These are phyloP conservation scores for Auricularia sp. DNA, from an alignment of 768 basidiomycete species.

Conservation along the genomic window DNA sequence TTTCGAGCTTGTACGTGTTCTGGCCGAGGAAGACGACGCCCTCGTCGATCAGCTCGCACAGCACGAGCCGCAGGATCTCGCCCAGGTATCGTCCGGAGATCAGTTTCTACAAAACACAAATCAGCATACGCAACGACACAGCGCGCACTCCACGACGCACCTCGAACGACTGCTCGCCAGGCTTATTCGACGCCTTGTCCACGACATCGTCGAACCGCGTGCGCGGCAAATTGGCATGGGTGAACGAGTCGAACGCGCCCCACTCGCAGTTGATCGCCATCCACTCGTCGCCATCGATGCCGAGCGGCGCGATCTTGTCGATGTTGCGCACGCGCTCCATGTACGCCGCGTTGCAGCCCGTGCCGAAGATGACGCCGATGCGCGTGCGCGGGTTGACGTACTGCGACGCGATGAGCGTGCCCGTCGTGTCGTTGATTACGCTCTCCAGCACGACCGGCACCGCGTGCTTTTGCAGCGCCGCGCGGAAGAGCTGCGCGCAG, in stretches of 20 bases:
- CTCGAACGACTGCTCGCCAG: slow-evolving; percentile 89
- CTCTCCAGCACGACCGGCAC: slow-evolving; percentile 79
- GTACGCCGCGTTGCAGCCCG: slow-evolving; percentile 96
- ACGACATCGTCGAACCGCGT: slow-evolving; percentile 91
- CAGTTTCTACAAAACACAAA: slow-evolving; percentile 56
- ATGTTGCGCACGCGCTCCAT: slow-evolving; percentile 86
- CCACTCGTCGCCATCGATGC: slow-evolving; percentile 48
- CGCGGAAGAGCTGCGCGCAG: slow-evolving; percentile 86
- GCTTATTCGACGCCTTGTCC: slow-evolving; percentile 93
- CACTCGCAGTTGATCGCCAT: slow-evolving; percentile 99
- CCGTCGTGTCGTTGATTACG: slow-evolving; percentile 96
- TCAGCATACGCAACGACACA: slow-evolving; percentile 1
- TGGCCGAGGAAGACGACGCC: slow-evolving; percentile 97
- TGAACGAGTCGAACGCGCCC: slow-evolving; percentile 96
- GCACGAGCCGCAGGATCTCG: slow-evolving; percentile 89
- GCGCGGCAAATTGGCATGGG: slow-evolving; percentile 87
- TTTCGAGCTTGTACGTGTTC: slow-evolving; percentile 97
- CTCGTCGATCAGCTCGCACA: slow-evolving; percentile 92
- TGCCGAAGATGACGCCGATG: slow-evolving; percentile 95
- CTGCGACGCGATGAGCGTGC: slow-evolving; percentile 91
- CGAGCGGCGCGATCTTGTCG: slow-evolving; percentile 71
- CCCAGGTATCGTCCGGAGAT: slow-evolving; percentile 94
- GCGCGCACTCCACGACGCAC: slow-evolving; percentile 25
- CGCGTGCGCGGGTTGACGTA: slow-evolving; percentile 88
- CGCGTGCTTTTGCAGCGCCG: slow-evolving; percentile 63